Base-by-base conservation (phyloP, 2,329 filamentous ascomycete species). In the Neonectria punicea region DNA sequence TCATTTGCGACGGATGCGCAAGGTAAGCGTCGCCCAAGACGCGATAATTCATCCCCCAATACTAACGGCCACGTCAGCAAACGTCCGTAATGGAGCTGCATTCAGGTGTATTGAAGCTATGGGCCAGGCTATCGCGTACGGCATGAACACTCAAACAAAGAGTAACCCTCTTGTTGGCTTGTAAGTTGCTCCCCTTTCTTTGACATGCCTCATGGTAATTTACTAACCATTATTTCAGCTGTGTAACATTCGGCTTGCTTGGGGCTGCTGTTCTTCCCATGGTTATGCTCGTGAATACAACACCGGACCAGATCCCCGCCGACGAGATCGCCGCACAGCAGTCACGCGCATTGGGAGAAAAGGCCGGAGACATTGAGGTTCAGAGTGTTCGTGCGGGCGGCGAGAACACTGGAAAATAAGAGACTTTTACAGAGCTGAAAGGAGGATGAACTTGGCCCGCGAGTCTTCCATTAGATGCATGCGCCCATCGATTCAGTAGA, bases 1-100 rank as follows among this genome's bases (percentile, higher is more conserved):
- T 81, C 79, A 1, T 82, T 81, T 67, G 80, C 78, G 2, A 80
- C 79, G 0, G 78, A 81, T 65, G 80, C 80, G 0, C 79, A 81
- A 59, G 75, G 78, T 78, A 47, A 65, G 72, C 32, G 6, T 44
- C 8, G 14, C 22, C 10, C 9, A 5, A 44, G 32, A 11, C n/a
- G 36, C 25, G 11, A 55, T 43, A 18, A 18, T 25, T 32, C 1
- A 28, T 18, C 36, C 6, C 53, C 18, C 44, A 16, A 14, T 30
- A 22, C 36, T 55, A 55, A 55, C 53, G 20, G 16, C 18, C 18
- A 53, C 28, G 2, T 6, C 41, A 79, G 75, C 79, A 61, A 81
- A 81, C 34, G 79, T 81, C n/a, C 78, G 80, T 1, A 81, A 81
- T 54, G 79, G 79, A 6, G 80, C 80, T 34, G 78, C 78, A 39